phyloP scores from a whole-genome alignment of 495 filamentous ascomycete genomes.

The Penicillium daleae region DNA sequence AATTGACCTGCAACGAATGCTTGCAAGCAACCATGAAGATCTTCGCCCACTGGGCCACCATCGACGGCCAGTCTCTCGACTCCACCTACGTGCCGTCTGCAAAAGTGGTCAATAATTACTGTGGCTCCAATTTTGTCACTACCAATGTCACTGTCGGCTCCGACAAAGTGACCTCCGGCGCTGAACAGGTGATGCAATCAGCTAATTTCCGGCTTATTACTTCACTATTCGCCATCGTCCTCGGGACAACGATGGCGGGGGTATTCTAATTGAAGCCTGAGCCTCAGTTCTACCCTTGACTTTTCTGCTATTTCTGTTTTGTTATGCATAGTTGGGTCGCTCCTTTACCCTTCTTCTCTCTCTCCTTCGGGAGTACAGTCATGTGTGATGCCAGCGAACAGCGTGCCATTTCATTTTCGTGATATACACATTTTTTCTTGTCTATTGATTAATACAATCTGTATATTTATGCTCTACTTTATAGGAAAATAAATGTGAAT shows the following conservation, averaged over 20 bases:
- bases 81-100: conserved; percentile 66
- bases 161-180: conserved; percentile 17
- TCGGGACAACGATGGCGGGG: conserved; percentile 11
- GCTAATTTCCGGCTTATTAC: conserved; percentile 3
- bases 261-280: conserved; percentile 4
- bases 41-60: conserved; percentile 63
- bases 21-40: conserved; percentile 70
- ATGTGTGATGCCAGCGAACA: conserved; percentile 33
- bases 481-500: not conserved
- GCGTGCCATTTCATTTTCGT: conserved; percentile 18
- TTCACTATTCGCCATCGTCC: conserved; percentile 7
- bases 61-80: conserved; percentile 59
- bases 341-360: conserved; percentile 15
- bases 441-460: conserved; percentile 13
- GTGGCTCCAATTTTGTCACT: conserved; percentile 66
- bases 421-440: conserved; percentile 8
- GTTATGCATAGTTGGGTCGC: conserved; percentile 4
- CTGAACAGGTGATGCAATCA: conserved; percentile 14
- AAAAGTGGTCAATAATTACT: conserved; percentile 63
- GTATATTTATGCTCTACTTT: not conserved
- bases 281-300: not conserved
- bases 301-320: not conserved
- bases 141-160: conserved; percentile 54
- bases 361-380: conserved; percentile 17
- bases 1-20: conserved; percentile 72